Evolutionary conservation across 2,329 filamentous ascomycete genomes (phyloP).

Genomic region (Phyllosticta paracitricarpa): DNA sequence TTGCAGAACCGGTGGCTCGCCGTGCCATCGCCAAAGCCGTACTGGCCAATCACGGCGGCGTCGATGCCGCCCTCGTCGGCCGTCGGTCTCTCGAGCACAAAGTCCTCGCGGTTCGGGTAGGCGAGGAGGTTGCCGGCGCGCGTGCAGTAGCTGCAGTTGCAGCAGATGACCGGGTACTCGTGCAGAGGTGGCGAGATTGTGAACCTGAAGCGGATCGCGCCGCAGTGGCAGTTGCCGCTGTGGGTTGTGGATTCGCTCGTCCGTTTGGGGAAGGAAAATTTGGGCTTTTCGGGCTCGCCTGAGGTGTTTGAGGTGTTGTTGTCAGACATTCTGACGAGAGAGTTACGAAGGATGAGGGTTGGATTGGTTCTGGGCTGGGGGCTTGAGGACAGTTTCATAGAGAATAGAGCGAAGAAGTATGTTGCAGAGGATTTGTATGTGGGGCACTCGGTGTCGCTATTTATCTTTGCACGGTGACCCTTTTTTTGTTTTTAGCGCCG

Average conservation of each 20-base stretch:
- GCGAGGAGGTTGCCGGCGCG: slow-evolving; percentile 40
- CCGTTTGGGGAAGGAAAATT: neutral
- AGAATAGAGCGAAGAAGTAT: neutral
- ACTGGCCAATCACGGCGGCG: slow-evolving; percentile 13
- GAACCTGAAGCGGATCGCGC: slow-evolving; percentile 40
- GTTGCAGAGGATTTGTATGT: neutral
- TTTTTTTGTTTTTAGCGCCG: neutral
- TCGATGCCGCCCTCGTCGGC: slow-evolving; percentile 2
- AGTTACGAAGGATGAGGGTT: neutral
- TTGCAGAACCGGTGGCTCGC: slow-evolving; percentile 21
- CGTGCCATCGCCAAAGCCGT: slow-evolving; percentile 19
- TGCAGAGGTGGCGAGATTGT: slow-evolving; percentile 39
- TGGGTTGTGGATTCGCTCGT: slow-evolving; percentile 27
- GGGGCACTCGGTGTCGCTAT: neutral
- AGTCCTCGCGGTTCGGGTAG: slow-evolving; percentile 16
- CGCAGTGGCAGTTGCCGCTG: slow-evolving; percentile 45
- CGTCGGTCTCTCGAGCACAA: slow-evolving; percentile 19
- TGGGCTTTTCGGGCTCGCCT: neutral
- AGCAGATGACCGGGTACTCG: slow-evolving; percentile 35
- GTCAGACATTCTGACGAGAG: neutral
- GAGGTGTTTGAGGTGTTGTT: neutral
- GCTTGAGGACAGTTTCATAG: no score
- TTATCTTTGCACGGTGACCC: neutral
- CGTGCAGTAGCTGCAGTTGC: slow-evolving; percentile 41
- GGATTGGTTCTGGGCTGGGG: neutral